These are phyloP conservation scores for Phytophthora ohioensis DNA, from an alignment of 352 stramenopile species.

Conservation along the genomic window DNA sequence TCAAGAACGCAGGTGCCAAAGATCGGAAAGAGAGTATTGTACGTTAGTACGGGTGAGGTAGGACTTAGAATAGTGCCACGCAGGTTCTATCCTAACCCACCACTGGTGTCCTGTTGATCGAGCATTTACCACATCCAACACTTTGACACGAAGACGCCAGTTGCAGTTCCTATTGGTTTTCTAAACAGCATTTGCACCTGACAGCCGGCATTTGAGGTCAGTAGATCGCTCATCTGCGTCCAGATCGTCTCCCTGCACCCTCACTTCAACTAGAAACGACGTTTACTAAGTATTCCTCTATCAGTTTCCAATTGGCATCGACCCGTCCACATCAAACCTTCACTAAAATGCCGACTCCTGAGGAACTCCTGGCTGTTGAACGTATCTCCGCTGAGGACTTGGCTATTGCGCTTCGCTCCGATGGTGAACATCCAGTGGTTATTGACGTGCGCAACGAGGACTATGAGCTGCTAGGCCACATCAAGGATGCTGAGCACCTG, in stretches of 20 bases:
- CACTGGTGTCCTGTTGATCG: not conserved
- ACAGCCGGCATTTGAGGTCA: slow-evolving; percentile 3
- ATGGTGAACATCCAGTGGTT: slow-evolving; percentile 17
- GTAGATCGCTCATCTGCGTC: not conserved
- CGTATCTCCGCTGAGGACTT: slow-evolving; percentile 40
- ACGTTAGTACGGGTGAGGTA: no score
- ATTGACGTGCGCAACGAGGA: slow-evolving; percentile 46
- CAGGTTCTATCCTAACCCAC: not conserved
- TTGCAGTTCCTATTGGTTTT: slow-evolving; percentile 16
- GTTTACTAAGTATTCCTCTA: no score
- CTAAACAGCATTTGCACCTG: not conserved
- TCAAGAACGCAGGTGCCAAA: no score
- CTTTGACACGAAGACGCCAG: not conserved
- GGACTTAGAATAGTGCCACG: slow-evolving; percentile 4
- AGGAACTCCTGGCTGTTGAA: slow-evolving; percentile 37
- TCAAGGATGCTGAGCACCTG: slow-evolving; percentile 42
- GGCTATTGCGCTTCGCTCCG: slow-evolving; percentile 24
- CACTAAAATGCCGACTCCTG: slow-evolving; percentile 25
- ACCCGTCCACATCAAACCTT: not conserved
- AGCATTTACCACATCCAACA: not conserved
- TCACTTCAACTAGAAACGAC: no score
- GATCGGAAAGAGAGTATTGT: no score
- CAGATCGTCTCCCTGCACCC: slow-evolving; percentile 3
- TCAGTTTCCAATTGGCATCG: slow-evolving; percentile 11
- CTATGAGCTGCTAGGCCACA: slow-evolving; percentile 42